Percentiles rank a stretch among this genome's conserved stretches.
Conservation (phyloP, 768 basidiomycete genomes). For the Saitozyma sp. region DNA sequence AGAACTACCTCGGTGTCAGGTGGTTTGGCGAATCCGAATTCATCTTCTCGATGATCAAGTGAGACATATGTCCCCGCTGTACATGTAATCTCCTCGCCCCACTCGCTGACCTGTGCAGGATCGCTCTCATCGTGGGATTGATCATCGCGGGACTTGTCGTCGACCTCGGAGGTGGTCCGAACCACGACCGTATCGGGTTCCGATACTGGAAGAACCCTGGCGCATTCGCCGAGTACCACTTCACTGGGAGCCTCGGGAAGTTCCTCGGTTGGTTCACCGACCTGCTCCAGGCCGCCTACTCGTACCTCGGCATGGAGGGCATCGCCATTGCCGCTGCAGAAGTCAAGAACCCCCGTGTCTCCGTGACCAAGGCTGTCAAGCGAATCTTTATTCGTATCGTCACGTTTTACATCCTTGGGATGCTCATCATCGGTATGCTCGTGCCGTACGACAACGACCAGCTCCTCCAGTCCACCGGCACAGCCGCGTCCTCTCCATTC, state of each 20-base stretch:
- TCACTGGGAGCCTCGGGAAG: not conserved
- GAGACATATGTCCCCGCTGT: no score
- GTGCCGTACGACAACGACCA: conserved; percentile 41
- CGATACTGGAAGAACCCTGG: conserved; percentile 21
- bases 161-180: conserved; percentile 37
- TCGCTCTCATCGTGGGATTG: conserved; percentile 31
- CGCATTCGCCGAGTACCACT: conserved; percentile 3
- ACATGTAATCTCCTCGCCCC: no score
- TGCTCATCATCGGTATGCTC: conserved; percentile 47
- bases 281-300: conserved; percentile 32
- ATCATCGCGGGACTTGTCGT: conserved; percentile 34
- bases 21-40: conserved; percentile 37
- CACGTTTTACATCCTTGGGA: not conserved
- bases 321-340: conserved; percentile 37
- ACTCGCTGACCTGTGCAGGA: not conserved
- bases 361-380: conserved; percentile 29
- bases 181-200: conserved; percentile 16
- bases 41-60: conserved; percentile 30
- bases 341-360: conserved; percentile 31
- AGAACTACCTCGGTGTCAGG: conserved; percentile 33
- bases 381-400: conserved; percentile 33
- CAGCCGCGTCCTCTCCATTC: conserved; percentile 50
- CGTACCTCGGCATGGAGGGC: conserved; percentile 19
- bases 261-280: conserved; percentile 34
- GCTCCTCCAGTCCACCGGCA: conserved; percentile 40